These are phyloP conservation scores for Xylariaceae sp. DNA, from an alignment of 2,329 filamentous ascomycete species.

Conservation along the genomic window DNA sequence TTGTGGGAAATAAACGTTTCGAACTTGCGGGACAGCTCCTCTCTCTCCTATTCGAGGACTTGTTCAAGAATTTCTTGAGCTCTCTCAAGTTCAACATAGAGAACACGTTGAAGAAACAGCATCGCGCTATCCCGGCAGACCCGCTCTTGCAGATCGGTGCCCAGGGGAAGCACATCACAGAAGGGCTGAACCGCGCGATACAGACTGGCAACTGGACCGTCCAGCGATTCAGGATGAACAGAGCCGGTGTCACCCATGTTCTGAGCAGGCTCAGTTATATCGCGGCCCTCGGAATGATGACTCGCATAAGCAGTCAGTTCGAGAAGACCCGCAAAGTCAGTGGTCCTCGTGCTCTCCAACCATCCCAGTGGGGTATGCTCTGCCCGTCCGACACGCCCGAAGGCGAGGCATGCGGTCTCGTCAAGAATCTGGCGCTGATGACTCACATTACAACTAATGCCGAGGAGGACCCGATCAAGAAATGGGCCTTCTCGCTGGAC, in stretches of 20 bases:
- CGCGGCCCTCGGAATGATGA: conserved; percentile 98
- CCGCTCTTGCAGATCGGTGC: conserved; percentile 78
- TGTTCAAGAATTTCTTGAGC: conserved; percentile 91
- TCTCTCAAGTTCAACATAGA: conserved; percentile 92
- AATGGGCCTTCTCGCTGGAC: conserved; percentile 80
- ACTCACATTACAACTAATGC: conserved; percentile 98
- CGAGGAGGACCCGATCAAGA: conserved; percentile 82
- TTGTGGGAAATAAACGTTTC: conserved; percentile 94
- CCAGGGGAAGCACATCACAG: conserved; percentile 80
- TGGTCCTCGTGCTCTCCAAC: conserved; percentile 90
- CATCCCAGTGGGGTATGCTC: conserved; percentile 97
- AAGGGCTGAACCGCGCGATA: conserved; percentile 91
- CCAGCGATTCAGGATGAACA: conserved; percentile 98
- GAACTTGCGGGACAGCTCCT: conserved; percentile 93
- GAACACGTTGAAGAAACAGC: conserved; percentile 90
- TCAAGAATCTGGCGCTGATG: conserved; percentile 98
- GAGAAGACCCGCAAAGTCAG: conserved; percentile 97
- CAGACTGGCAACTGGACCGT: conserved; percentile 97
- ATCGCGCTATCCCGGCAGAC: conserved; percentile 82
- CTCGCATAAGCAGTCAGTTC: conserved; percentile 94
- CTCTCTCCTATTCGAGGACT: conserved; percentile 89
- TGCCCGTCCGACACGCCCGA: conserved; percentile 96
- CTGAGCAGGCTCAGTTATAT: conserved; percentile 95
- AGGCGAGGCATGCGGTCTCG: conserved; percentile 94
- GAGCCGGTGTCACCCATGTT: conserved; percentile 93